A percentile compares a stretch with the other conserved stretches of the same genome.
Evolutionary conservation across 2,329 filamentous ascomycete genomes (phyloP).

Genomic region (Remersonia thermophila): DNA sequence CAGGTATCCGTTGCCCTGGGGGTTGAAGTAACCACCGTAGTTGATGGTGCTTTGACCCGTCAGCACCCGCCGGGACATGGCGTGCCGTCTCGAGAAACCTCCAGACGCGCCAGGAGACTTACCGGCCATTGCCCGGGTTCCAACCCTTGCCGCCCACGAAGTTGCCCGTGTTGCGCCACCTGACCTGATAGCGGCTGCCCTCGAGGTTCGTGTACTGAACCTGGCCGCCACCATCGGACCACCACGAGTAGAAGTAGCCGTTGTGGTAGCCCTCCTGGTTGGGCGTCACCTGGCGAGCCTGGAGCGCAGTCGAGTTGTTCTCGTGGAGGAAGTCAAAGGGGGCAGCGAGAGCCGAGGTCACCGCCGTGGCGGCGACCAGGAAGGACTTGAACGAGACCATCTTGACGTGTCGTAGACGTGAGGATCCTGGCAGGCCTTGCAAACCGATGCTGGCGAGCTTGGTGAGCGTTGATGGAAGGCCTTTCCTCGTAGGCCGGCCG

Average conservation of each 20-base stretch:
- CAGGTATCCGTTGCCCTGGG: slow-evolving; percentile 35
- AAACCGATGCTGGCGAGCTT: too few relatives aligned
- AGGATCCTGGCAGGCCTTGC: too few relatives aligned
- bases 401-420: background rate
- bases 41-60: slow-evolving; percentile 29
- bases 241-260: slow-evolving; percentile 49
- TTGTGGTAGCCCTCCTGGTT: slow-evolving; percentile 38
- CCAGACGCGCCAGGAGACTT: slow-evolving; percentile 5
- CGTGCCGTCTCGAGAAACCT: background rate
- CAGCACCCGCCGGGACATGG: background rate
- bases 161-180: slow-evolving; percentile 35
- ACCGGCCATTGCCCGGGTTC: slow-evolving; percentile 27
- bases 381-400: slow-evolving; percentile 30
- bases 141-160: slow-evolving; percentile 39
- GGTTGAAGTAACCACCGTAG: slow-evolving; percentile 33
- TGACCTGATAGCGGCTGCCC: slow-evolving; percentile 36
- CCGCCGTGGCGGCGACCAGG: slow-evolving; percentile 23
- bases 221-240: slow-evolving; percentile 38
- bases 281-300: slow-evolving; percentile 24
- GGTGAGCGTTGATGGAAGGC: background rate
- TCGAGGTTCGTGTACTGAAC: slow-evolving; percentile 42
- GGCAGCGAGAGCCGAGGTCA: slow-evolving; percentile 21
- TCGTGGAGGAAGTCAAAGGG: slow-evolving; percentile 24
- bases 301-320: slow-evolving; percentile 12
- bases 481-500: background rate